A percentile compares a stretch with the other conserved stretches of the same genome.
These are phyloP conservation scores for Cucurbita maxima DNA, from an alignment of 306 rosid species.

Conservation along the genomic window DNA sequence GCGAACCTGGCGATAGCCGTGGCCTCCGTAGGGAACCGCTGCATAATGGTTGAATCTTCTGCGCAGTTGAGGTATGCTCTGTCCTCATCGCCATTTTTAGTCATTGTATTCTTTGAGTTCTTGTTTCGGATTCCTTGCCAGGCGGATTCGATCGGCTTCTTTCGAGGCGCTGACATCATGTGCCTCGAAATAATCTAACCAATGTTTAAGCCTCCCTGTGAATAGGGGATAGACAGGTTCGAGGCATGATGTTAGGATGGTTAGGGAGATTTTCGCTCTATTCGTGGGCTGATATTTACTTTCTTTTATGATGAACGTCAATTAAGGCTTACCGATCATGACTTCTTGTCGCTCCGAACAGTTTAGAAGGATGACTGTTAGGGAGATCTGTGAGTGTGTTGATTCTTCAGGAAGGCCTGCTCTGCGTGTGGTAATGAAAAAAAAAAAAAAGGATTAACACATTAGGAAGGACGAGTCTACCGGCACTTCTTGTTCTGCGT, in stretches of 20 bases:
- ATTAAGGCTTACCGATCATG: background rate
- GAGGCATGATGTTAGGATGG: slow-evolving; percentile 82
- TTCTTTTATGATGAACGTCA: background rate
- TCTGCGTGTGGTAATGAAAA: background rate
- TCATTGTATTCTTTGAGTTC: slow-evolving; percentile 19
- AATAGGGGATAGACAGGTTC: slow-evolving; percentile 65
- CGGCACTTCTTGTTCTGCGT: background rate
- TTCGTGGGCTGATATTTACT: background rate
- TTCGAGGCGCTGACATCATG: slow-evolving; percentile 54
- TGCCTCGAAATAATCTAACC: slow-evolving; percentile 11
- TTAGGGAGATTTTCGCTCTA: slow-evolving; percentile 88
- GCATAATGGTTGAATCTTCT: slow-evolving; percentile 3
- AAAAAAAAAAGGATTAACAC: background rate
- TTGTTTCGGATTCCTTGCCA: slow-evolving; percentile 18
- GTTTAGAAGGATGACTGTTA: background rate
- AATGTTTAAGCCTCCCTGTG: slow-evolving; percentile 65
- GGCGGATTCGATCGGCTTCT: slow-evolving; percentile 39
- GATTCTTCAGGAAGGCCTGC: background rate
- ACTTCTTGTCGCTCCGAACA: background rate
- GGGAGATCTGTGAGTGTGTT: background rate
- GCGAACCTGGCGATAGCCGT: background rate
- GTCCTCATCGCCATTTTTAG: slow-evolving; percentile 32
- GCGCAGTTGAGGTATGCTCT: slow-evolving; percentile 52
- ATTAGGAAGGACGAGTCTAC: background rate
- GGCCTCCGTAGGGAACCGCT: background rate